Evolutionary conservation across 148 eudicot genomes (phyloP).

Genomic region (Rhododendron kiyosumense): DNA sequence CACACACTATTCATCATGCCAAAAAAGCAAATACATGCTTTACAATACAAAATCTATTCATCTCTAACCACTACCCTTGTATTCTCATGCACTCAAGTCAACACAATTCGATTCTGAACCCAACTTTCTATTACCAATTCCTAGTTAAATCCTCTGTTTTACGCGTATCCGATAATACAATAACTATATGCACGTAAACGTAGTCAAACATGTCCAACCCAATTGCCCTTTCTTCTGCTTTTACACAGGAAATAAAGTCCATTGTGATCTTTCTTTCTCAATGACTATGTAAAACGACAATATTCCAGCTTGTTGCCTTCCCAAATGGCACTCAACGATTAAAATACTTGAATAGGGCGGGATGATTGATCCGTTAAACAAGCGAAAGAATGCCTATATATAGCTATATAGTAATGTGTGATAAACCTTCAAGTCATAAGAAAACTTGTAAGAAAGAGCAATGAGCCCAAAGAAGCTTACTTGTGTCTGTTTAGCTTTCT

Average conservation of each 20-base stretch:
- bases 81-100: conserved; percentile 14
- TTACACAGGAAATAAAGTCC: background rate
- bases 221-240: conserved; percentile 13
- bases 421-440: background rate
- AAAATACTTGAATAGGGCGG: background rate
- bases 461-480: conserved; percentile 22
- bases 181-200: background rate
- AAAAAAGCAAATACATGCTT: background rate
- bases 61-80: conserved; percentile 15
- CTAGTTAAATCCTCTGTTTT: background rate
- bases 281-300: background rate
- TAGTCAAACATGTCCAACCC: background rate
- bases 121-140: background rate
- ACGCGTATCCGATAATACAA: background rate
- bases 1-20: background rate
- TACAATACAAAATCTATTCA: background rate
- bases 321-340: conserved; percentile 10
- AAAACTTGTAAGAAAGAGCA: background rate
- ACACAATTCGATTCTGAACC: background rate
- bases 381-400: background rate
- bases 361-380: background rate
- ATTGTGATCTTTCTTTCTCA: background rate
- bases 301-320: conserved; percentile 14
- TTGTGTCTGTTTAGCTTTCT: conserved; percentile 4
- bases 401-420: background rate